phyloP scores from a whole-genome alignment of 441 rosid genomes.

The Bocquillonia castaneifolia region DNA sequence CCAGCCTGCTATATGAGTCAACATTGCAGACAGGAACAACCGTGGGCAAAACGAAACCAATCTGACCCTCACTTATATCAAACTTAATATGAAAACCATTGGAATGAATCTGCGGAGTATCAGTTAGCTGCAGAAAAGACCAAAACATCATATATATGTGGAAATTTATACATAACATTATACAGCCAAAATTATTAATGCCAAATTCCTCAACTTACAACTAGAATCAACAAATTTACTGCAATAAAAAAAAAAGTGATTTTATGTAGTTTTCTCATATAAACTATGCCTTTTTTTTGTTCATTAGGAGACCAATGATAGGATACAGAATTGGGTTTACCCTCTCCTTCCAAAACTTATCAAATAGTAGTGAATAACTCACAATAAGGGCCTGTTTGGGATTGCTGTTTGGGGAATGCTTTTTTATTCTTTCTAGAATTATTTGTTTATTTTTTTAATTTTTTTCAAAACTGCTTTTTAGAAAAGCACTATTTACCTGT shows the following conservation, averaged over 20 bases:
- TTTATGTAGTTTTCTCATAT: background rate
- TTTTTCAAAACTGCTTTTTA: too few relatives aligned
- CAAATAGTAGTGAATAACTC: background rate
- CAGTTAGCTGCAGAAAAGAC: slow-evolving; percentile 58
- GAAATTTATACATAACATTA: slow-evolving; percentile 1
- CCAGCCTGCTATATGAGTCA: slow-evolving; percentile 44
- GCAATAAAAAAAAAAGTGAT: background rate
- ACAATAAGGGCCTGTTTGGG: too few relatives aligned
- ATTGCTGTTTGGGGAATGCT: too few relatives aligned
- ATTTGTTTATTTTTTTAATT: too few relatives aligned
- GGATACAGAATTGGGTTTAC: background rate
- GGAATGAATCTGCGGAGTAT: slow-evolving; percentile 99
- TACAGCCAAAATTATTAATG: background rate
- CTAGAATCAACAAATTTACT: background rate
- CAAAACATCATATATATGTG: slow-evolving; percentile 19
- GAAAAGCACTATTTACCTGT: too few relatives aligned
- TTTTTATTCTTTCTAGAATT: too few relatives aligned
- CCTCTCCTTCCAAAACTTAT: background rate
- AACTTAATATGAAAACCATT: slow-evolving; percentile 96
- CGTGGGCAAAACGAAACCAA: slow-evolving; percentile 94
- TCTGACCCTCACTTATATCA: slow-evolving; percentile 91
- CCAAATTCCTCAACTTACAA: background rate
- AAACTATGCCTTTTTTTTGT: background rate
- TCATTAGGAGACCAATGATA: background rate
- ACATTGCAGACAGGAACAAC: slow-evolving; percentile 66